Evolutionary conservation across 129 eudicot species (phyloP), one percentile per base, ranked within the genome.

Genomic region (Silybum marianum): DNA sequence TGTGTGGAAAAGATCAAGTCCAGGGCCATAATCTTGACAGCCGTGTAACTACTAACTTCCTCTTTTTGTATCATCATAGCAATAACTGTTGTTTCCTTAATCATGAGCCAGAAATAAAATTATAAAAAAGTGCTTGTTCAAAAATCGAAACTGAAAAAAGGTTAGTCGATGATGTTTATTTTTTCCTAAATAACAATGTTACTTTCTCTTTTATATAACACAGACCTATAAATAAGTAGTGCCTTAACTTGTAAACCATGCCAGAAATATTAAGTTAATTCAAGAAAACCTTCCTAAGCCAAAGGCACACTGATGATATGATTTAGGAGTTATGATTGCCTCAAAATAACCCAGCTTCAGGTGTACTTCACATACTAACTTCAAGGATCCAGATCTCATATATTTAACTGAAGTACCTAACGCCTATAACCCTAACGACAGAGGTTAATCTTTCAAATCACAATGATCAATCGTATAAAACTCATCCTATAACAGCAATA

Each of bases 381-480:
- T 76, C 48, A 82, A 76, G 16, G 65, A 69, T 76, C 73, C 67
- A 82, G 85, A 82, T 82, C 85, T 24, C 68, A 18, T 62, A 26
- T 13, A 66, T 39, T 44, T 12, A 79, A 48, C 69, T 58, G 9
- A 60, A 58, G 30, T 58, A 18, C 77, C 69, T 79, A 36, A 79
- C n/a, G 36, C 71, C 71, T 71, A 58, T 72, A 16, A 58, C 71
- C 72, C 78, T 72, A 80, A 72, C 28, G 44, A 69, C 23, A 48
- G 30, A 69, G 34, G 10, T 78, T 69, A 28, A 79, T 54, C 69
- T 19, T 28, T 46, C 69, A 69, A 69, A 32, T 65, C 69, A 32
- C 46, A 54, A 36, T 54, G 69, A 82, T 25, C 18, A 76, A 39
- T 58, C 72, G 23, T 38, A 60, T 36, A 77, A 24, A 62, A 60